Conservation (phyloP, 129 eudicot species). For the Artemisia argyi region DNA sequence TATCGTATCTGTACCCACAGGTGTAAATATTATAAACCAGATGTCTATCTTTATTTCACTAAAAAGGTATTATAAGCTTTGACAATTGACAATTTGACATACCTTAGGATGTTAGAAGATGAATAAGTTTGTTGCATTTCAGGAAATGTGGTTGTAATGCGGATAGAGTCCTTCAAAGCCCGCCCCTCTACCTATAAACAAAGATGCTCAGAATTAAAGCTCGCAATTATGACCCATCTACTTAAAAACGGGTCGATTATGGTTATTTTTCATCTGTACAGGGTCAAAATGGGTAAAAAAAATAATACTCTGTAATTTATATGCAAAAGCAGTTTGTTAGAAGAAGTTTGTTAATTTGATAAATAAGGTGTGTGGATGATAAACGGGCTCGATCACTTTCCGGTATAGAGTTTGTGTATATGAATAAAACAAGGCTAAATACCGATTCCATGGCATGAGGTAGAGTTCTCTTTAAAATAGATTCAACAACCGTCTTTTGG, state of each 20-base stretch:
- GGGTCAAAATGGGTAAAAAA: too few relatives aligned
- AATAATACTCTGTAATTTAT: too few relatives aligned
- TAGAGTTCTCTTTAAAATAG: slow-evolving; percentile 91
- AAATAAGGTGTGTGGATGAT: not conserved
- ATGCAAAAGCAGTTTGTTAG: not conserved
- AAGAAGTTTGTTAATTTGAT: not conserved
- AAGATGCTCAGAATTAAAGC: slow-evolving; percentile 10
- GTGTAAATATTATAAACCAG: slow-evolving; percentile 2
- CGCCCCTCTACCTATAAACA: slow-evolving; percentile 64
- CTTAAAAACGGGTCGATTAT: too few relatives aligned
- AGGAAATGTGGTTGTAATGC: slow-evolving; percentile 62
- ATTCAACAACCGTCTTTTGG: slow-evolving; percentile 68
- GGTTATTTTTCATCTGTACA: too few relatives aligned
- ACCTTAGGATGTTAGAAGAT: slow-evolving; percentile 64
- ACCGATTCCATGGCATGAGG: slow-evolving; percentile 99
- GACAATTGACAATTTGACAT: slow-evolving; percentile 43
- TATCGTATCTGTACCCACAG: slow-evolving; percentile 62
- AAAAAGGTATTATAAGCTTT: slow-evolving; percentile 6
- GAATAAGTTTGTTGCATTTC: slow-evolving; percentile 72
- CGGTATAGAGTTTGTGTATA: too few relatives aligned
- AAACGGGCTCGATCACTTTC: not conserved
- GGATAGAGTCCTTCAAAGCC: slow-evolving; percentile 84
- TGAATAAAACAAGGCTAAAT: slow-evolving; percentile 16
- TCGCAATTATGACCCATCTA: not conserved
- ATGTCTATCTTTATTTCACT: not conserved